Base-by-base conservation (phyloP, 768 basidiomycete species). In the Kwoniella dejecticola region DNA sequence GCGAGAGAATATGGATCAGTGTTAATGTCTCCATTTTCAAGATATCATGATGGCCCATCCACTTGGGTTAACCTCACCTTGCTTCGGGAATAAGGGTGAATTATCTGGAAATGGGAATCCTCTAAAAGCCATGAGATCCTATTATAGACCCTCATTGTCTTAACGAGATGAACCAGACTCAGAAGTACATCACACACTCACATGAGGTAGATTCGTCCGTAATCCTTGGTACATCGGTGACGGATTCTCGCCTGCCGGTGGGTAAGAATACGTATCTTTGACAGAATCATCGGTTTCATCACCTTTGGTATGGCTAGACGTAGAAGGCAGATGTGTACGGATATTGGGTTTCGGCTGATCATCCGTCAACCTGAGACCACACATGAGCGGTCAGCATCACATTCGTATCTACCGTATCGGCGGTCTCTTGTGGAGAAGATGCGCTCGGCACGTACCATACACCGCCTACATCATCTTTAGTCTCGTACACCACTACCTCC, bases 121-220 rank as follows among this genome's bases (percentile, higher is more conserved):
- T 36, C 77, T 65, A 44, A 62, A 78, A 13, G 64, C 55, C 75
- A 76, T 78, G 3, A 78, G 57, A 48, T 76, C 72, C 75, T 78
- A 52, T 3, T 23, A 59, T 48, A 57, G 27, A 29, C 7, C 19
- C 6, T 30, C 42, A 29, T 24, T n/a, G 6, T 24, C 27, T 24
- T 27, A 10, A 3, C 23, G 27, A n/a, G n/a, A n/a, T n/a, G 17
- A 13, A 4, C 57, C 4, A 33, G 17, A 41, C 19, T 15, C n/a
- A 31, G 15, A 29, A 23, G 26, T 24, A n/a, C 57, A 29, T 11
- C 21, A 23, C 29, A 44, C 12, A 63, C 70, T 56, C 30, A 78
- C 77, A 63, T 73, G 58, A 30, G 77, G 74, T 19, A 78, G 53
- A 52, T 76, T 78, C 21, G 75, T 75, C 10, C 70, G 52, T 15